Base-by-base conservation (phyloP, 208 protist genomes). In the Wallacemonas sp. region DNA sequence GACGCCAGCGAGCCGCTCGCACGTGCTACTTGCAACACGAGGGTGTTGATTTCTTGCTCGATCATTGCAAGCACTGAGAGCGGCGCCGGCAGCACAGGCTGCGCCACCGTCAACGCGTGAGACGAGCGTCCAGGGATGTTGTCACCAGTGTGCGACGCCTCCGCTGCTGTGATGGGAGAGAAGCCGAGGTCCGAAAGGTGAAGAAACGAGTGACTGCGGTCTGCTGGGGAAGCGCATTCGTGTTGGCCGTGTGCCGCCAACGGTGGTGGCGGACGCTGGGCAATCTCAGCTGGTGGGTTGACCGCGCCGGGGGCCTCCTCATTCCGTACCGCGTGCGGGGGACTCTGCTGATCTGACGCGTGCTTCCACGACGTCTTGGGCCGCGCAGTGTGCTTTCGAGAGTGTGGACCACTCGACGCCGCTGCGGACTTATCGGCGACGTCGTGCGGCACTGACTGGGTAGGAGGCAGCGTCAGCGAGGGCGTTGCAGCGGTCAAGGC, bases 41-140 rank as follows among this genome's bases (percentile, higher is more conserved):
- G 63, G 0, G 42, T 6, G 6, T 59, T 41, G n/a, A 81, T 15
- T 55, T 78, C 68, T 19, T 30, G 34, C 65, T 79, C 77, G n/a
- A 72, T 8, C 30, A 39, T 4, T 3, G n/a, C 22, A 37, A 63
- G 41, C 37, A 37, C 22, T 6, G 21, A 8, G 9, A 63, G 41
- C 24, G 58, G 17, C 27, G 41, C 39, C 2, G 41, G 58, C 41
- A 63, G 37, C 27, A 12, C 3, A 22, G 36, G 42, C 36, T 12
- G 41, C 42, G n/a, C 53, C 52, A 39, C 17, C 41, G 6, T n/a
- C 41, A 24, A 26, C 5, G 15, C 10, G 41, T 46, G 17, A 26
- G 46, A 10, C 21, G 46, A 26, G 6, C 46, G 33, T 4, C 10
- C n/a, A n/a, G 46, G n/a, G 0, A 4, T 38, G 50, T 19, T 0